Base-by-base conservation (phyloP, 1,284 basidiomycete genomes). In the Vanrija sp. region DNA sequence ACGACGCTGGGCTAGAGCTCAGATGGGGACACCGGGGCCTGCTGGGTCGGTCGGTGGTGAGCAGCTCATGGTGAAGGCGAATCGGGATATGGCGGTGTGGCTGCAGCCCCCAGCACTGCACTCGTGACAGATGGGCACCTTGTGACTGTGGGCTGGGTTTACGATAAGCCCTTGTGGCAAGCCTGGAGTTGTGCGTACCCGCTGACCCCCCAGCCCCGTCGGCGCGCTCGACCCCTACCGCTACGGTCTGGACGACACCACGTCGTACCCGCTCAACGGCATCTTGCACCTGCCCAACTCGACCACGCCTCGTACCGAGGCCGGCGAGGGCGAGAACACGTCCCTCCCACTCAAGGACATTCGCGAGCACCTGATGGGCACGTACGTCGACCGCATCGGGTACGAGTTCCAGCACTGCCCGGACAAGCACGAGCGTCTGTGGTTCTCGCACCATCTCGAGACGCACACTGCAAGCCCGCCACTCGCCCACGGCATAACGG, bases 401-500 rank as follows among this genome's bases (percentile, higher is more conserved):
- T 90, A 91, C 69, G 91, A 94, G 81, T 93, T 87, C 66, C 71
- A 72, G 67, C 71, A 73, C 52, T 72, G 62, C 38, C 65, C 69
- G 0, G 64, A 59, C 43, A 73, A 73, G 58, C 57, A 62, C 29
- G 71, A 73, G 57, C 53, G 71, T 29, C 56, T 71, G 64, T 92
- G 89, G 89, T 91, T 92, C 75, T 86, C 88, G 2, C 86, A 88
- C 66, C 79, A 89, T 16, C 80, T 94, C 12, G 91, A 94, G 73
- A 85, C 85, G 1, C 80, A 83, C 48, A 78, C 72, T 21, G 18
- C 60, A 15, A 72, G 75, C 1, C 66, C 77, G 12, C 74, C 77
- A n/a, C 66, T 78, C 10, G 75, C 77, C 21, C 66, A 71, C 5
- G 68, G 78, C 0, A 49, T 74, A 38, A 40, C 60, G 1, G 39